Conservation (phyloP, 1,284 basidiomycete genomes). For the Veloboletus limbatus region DNA sequence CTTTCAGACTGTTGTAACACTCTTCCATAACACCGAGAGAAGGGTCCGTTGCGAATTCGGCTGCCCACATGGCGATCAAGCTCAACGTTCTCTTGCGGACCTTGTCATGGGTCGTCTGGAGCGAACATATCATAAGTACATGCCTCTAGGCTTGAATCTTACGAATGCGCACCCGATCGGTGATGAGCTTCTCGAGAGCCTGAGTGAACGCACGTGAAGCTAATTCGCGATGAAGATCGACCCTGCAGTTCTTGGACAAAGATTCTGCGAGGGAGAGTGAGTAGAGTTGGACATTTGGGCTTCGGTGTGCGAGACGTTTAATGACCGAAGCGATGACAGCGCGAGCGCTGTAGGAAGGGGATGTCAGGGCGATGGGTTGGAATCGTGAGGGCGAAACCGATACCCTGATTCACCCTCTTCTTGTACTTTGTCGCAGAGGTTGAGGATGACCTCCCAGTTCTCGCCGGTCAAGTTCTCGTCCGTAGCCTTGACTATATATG, state of each 20-base stretch:
- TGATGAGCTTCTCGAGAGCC: conserved; percentile 81
- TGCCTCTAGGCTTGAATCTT: not conserved
- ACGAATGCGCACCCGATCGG: conserved; percentile 66
- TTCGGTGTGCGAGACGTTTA: conserved; percentile 91
- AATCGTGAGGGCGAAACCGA: conserved; percentile 24
- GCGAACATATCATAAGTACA: conserved; percentile 4
- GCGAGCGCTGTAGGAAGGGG: conserved; percentile 60
- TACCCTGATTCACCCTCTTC: conserved; percentile 86
- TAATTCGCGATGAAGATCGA: conserved; percentile 83
- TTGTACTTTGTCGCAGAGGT: conserved; percentile 94
- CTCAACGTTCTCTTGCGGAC: conserved; percentile 76
- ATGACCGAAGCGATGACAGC: conserved; percentile 83
- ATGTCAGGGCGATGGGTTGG: conserved; percentile 16
- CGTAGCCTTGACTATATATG: conserved; percentile 77
- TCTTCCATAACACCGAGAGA: conserved; percentile 91
- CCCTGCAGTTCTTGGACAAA: conserved; percentile 88
- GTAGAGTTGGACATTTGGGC: conserved; percentile 96
- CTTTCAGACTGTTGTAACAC: conserved; percentile 78
- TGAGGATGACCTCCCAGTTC: conserved; percentile 95
- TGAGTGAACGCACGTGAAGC: conserved; percentile 89
- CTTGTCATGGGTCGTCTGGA: conserved; percentile 83
- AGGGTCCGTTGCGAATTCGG: conserved; percentile 79
- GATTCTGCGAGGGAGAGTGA: conserved; percentile 86
- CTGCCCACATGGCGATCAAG: conserved; percentile 83
- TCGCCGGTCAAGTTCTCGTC: conserved; percentile 93